phyloP scores from a whole-genome alignment of 1,284 basidiomycete genomes.

The Melampsora americana region DNA sequence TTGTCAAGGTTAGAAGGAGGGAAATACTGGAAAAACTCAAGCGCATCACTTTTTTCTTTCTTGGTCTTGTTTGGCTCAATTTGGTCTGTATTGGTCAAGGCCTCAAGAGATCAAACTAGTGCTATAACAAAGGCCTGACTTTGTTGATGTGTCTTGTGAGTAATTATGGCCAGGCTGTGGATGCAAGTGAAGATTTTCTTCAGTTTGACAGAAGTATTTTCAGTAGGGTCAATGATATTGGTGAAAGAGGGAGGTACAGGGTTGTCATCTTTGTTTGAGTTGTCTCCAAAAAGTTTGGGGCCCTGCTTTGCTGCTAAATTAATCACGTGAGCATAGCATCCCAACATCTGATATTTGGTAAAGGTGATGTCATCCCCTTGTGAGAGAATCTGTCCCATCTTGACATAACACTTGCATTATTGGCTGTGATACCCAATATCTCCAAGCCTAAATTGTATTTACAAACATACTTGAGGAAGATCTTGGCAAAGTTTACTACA shows the following conservation, averaged over 20 bases:
- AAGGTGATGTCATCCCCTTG: not conserved
- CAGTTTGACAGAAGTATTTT: constrained; percentile 5
- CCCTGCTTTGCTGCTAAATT: constrained; percentile 14
- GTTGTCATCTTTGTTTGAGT: not conserved
- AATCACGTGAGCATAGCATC: constrained; percentile 13
- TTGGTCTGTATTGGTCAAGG: not conserved
- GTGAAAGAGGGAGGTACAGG: not conserved
- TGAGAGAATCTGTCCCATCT: not conserved
- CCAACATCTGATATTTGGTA: not conserved
- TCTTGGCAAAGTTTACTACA: too few relatives aligned
- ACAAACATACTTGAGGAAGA: too few relatives aligned
- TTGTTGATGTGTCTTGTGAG: not conserved
- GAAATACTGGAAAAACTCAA: not conserved
- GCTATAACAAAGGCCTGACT: not conserved
- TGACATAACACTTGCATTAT: constrained; percentile 12
- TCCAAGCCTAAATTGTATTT: too few relatives aligned
- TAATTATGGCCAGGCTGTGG: not conserved
- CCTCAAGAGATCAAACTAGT: not conserved
- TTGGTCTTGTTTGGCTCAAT: too few relatives aligned
- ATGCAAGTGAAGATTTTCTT: not conserved
- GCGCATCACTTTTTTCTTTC: too few relatives aligned
- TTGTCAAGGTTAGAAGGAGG: not conserved
- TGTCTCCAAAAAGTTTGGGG: not conserved
- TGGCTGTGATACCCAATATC: not conserved
- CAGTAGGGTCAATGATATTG: not conserved